Evolutionary conservation across 2,329 filamentous ascomycete species (phyloP).

Genomic region (Calycina marina): DNA sequence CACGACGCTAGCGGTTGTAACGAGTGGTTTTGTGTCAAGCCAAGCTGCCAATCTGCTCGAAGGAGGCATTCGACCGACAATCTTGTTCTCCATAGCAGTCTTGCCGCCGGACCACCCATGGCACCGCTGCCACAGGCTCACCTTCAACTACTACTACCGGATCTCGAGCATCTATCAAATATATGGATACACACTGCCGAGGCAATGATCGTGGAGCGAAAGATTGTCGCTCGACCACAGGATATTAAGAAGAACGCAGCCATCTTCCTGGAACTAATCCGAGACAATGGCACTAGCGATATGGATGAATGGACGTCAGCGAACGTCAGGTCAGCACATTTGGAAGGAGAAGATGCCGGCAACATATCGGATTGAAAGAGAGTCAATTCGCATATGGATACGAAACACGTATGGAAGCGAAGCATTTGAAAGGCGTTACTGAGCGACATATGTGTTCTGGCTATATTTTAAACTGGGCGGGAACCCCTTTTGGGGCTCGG

Average conservation of each 20-base stretch:
- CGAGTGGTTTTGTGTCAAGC: conserved; percentile 24
- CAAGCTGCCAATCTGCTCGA: conserved; percentile 15
- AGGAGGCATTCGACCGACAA: conserved; percentile 21
- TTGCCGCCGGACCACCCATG: conserved; percentile 50
- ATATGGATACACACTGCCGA: conserved; percentile 51
- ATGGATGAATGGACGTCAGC: conserved; percentile 41
- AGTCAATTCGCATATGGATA: too few species aligned
- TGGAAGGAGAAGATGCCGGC: conserved; percentile 11
- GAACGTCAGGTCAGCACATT: conserved; percentile 9
- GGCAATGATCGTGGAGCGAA: conserved; percentile 42
- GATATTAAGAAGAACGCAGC: conserved; percentile 50
- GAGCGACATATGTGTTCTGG: too few species aligned
- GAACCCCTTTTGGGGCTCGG: too few species aligned
- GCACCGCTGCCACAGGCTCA: conserved; percentile 35
- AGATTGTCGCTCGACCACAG: conserved; percentile 39
- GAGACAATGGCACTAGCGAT: conserved; percentile 41
- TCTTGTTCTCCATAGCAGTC: conserved; percentile 42
- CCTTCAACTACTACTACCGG: conserved; percentile 33
- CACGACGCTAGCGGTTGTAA: conserved; percentile 18
- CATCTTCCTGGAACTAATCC: conserved; percentile 49
- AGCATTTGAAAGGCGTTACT: too few species aligned
- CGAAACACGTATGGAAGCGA: too few species aligned
- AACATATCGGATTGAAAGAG: too few species aligned
- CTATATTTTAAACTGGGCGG: too few species aligned
- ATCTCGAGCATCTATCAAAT: conserved; percentile 42